Percentiles rank a stretch among this genome's conserved stretches.
phyloP scores from a whole-genome alignment of 1,139 yeast genomes.

The Debaryomyces robertsiae region DNA sequence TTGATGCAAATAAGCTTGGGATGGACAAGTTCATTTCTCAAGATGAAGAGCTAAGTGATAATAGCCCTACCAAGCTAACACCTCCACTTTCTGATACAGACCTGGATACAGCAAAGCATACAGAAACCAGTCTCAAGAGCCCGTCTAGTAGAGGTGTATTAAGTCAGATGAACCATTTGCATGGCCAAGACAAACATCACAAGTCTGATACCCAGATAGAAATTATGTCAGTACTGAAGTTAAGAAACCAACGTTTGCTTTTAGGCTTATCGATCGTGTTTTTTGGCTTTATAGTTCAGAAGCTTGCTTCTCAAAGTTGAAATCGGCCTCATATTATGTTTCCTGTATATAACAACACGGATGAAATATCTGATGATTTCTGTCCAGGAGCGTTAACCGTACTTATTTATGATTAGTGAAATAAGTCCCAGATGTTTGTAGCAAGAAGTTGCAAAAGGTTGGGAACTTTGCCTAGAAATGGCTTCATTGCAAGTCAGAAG shows the following conservation, averaged over 20 bases:
- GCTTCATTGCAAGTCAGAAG: conserved; percentile 8
- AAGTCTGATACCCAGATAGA: conserved; percentile 9
- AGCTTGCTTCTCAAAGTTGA: conserved; percentile 1
- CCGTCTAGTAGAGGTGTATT: not conserved
- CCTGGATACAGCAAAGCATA: not conserved
- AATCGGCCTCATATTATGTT: too few relatives aligned
- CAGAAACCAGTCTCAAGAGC: not conserved
- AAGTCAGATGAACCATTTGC: not conserved
- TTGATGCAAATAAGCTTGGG: conserved; percentile 5
- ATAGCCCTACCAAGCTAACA: conserved; percentile 15
- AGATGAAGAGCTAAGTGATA: conserved; percentile 12
- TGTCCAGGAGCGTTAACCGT: too few relatives aligned
- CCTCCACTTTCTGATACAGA: conserved; percentile 28
- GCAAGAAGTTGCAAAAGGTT: not conserved
- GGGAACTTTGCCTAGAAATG: not conserved
- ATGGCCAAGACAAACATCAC: not conserved
- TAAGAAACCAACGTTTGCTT: conserved; percentile 14
- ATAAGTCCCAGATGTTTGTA: not conserved
- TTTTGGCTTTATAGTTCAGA: conserved; percentile 7
- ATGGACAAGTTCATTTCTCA: not conserved
- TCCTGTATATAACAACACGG: not conserved
- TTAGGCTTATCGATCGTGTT: conserved; percentile 6
- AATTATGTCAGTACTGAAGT: conserved; percentile 17
- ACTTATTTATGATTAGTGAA: too few relatives aligned
- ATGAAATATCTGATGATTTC: too few relatives aligned